Conservation (phyloP, 352 stramenopile species). For the Globisporangium nunn region DNA sequence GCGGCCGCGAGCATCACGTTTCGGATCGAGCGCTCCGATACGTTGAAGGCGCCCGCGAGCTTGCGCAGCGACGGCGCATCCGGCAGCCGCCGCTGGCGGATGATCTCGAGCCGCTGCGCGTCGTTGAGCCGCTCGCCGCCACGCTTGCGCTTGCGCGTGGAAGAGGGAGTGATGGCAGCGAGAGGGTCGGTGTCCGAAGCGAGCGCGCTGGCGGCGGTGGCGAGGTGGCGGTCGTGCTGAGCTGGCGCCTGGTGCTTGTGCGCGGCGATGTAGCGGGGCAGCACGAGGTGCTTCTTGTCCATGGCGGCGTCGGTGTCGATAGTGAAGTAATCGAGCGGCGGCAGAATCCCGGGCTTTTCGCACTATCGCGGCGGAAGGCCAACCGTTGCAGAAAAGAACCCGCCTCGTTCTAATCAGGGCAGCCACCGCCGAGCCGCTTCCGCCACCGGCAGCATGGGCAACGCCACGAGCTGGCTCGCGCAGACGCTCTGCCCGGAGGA, state of each 20-base stretch:
- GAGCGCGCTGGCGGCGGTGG: neutral
- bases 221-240: neutral
- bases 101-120: slow-evolving; percentile 15
- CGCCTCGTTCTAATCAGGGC: too few relatives aligned
- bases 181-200: neutral
- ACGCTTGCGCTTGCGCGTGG: slow-evolving; percentile 8
- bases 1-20: slow-evolving; percentile 9
- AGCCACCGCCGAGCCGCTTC: too few relatives aligned
- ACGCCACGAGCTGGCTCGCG: slow-evolving; percentile 64
- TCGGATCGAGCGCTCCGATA: slow-evolving; percentile 14
- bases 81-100: slow-evolving; percentile 6
- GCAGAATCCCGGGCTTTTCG: neutral
- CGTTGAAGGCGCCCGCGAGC: slow-evolving; percentile 11
- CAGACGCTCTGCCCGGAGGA: slow-evolving; percentile 67
- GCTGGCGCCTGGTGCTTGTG: slow-evolving; percentile 4
- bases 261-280: slow-evolving; percentile 10
- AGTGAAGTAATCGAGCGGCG: neutral
- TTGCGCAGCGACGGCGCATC: slow-evolving; percentile 15
- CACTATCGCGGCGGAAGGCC: neutral
- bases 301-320: neutral
- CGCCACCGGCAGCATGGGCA: slow-evolving; percentile 37
- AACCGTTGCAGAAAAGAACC: neutral
- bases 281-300: slow-evolving; percentile 11
- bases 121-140: slow-evolving; percentile 14
- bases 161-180: neutral